These are phyloP conservation scores for Eucalyptus marginata DNA, from an alignment of 345 rosid species.

Conservation along the genomic window DNA sequence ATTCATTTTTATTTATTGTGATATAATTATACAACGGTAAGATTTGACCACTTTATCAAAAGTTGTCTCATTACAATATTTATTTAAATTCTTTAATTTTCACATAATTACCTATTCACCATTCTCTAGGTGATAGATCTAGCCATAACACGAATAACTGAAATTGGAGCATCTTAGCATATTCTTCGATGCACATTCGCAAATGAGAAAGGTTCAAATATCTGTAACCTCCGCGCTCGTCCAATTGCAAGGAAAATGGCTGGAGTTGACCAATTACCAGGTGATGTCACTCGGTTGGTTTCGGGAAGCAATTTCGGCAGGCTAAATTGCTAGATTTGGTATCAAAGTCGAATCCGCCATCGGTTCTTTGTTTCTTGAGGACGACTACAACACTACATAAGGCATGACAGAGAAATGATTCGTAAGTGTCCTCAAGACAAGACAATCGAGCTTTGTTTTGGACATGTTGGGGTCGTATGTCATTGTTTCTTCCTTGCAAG, in stretches of 20 bases:
- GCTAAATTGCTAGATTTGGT: not conserved
- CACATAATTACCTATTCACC: too few species aligned
- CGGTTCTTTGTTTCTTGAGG: not conserved
- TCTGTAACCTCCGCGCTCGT: not conserved
- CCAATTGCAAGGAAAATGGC: not conserved
- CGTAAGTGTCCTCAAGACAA: too few species aligned
- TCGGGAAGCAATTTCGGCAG: not conserved
- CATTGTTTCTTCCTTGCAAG: not conserved
- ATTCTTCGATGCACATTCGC: not conserved
- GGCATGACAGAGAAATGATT: not conserved
- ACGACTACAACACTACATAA: not conserved
- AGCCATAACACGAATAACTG: not conserved
- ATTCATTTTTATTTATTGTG: too few species aligned
- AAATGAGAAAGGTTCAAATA: not conserved
- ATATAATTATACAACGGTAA: too few species aligned
- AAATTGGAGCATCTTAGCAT: not conserved
- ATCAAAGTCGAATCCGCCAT: not conserved
- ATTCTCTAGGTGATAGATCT: too few species aligned
- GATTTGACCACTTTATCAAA: too few species aligned
- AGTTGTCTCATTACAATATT: too few species aligned
- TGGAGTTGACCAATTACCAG: not conserved
- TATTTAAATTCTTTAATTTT: too few species aligned
- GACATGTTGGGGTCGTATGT: not conserved
- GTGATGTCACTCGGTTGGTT: not conserved
- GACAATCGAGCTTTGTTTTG: not conserved